These are phyloP conservation scores for Globisporangium okanoganense DNA, from an alignment of 352 stramenopile species.

Conservation along the genomic window DNA sequence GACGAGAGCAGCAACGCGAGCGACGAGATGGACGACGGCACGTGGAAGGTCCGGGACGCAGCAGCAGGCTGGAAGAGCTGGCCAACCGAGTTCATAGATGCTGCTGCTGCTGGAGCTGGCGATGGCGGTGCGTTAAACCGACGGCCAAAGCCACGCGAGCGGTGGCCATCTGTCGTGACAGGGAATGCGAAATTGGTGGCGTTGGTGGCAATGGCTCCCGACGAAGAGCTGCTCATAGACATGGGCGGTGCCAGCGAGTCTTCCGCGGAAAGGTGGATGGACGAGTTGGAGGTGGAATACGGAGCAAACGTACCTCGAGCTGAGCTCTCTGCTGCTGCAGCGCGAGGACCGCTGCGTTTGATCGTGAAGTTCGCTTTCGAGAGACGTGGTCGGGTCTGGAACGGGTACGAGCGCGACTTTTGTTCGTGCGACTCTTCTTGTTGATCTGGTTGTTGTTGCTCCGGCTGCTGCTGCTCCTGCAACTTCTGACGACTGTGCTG, in stretches of 20 bases:
- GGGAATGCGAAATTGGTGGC: background rate
- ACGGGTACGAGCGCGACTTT: background rate
- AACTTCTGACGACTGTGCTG: slow-evolving; percentile 1
- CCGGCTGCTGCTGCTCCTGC: slow-evolving; percentile 12
- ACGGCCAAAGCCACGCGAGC: background rate
- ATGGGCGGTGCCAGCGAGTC: background rate
- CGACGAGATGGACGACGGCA: background rate
- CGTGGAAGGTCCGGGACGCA: background rate
- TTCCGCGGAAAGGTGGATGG: background rate
- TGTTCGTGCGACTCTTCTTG: background rate
- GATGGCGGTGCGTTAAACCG: background rate
- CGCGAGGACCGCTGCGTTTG: background rate
- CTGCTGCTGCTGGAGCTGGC: background rate
- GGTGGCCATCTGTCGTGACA: background rate
- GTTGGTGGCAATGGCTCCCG: background rate
- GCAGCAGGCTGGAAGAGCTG: background rate
- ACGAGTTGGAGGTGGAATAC: background rate
- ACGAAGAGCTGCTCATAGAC: background rate
- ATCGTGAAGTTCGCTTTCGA: background rate
- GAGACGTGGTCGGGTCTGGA: background rate
- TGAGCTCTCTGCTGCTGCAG: background rate
- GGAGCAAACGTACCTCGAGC: background rate
- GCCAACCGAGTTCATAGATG: background rate
- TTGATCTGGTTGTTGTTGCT: background rate
- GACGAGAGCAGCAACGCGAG: slow-evolving; percentile 1